phyloP scores from a whole-genome alignment of 2,329 filamentous ascomycete genomes.

The Dactylellina parvicollis region DNA sequence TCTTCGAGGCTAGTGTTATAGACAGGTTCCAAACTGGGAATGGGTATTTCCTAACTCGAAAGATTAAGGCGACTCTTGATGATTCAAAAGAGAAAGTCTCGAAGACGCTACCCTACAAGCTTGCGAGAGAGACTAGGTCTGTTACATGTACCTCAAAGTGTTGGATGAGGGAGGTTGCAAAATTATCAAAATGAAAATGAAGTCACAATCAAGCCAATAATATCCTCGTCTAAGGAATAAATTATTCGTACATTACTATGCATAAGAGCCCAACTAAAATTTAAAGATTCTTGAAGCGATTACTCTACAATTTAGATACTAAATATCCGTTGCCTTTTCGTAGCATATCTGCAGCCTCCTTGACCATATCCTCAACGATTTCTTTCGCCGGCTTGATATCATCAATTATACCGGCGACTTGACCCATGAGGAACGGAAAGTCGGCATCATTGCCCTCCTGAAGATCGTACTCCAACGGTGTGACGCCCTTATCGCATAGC shows the following conservation, averaged over 20 bases:
- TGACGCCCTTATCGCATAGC: slow-evolving; percentile 78
- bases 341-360: slow-evolving; percentile 75
- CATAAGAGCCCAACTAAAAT: neutral
- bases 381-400: slow-evolving; percentile 81
- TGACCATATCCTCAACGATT: slow-evolving; percentile 92
- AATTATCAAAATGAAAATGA: no score
- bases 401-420: slow-evolving; percentile 81
- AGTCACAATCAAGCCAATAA: no score
- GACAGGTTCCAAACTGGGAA: neutral
- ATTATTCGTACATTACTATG: neutral
- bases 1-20: slow-evolving; percentile 25
- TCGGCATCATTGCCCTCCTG: slow-evolving; percentile 85
- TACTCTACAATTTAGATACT: slow-evolving; percentile 32
- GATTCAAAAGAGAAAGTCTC: neutral
- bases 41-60: slow-evolving; percentile 51
- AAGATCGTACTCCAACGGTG: slow-evolving; percentile 84
- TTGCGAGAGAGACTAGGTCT: no score
- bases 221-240: no score
- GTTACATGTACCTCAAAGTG: no score
- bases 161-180: no score
- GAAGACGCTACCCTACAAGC: no score
- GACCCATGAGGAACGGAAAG: slow-evolving; percentile 89
- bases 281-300: neutral
- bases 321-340: slow-evolving; percentile 44
- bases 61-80: no score